Conservation (phyloP, 768 basidiomycete species). For the Calocybe gangraenosa region DNA sequence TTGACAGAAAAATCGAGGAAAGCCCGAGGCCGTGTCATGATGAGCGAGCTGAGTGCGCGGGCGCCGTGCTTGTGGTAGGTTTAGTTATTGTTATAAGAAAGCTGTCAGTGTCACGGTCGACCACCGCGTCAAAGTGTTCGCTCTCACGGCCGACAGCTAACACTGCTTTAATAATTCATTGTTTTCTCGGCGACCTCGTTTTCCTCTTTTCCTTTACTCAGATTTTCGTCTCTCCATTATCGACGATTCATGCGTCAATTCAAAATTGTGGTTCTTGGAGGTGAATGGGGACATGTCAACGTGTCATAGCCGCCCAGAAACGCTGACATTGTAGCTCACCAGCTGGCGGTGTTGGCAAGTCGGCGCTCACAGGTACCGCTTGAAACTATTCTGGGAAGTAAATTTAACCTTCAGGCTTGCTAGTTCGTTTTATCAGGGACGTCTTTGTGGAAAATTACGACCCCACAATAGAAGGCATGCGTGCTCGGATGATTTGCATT, state of each 20-base stretch:
- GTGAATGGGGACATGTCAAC: slow-evolving; percentile 32
- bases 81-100: slow-evolving; percentile 8
- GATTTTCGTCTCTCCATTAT: not conserved
- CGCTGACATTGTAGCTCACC: slow-evolving; percentile 9
- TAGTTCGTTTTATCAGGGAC: slow-evolving; percentile 70
- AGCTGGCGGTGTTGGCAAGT: slow-evolving; percentile 91
- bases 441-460: slow-evolving; percentile 76
- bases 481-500: slow-evolving; percentile 1
- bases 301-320: not conserved
- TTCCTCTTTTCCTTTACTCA: not conserved
- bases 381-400: not conserved
- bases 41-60: slow-evolving; percentile 1
- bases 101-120: slow-evolving; percentile 5
- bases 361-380: slow-evolving; percentile 61
- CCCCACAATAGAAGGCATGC: slow-evolving; percentile 80
- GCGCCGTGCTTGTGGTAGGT: slow-evolving; percentile 3
- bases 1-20: slow-evolving; percentile 66
- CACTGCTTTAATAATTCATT: slow-evolving; percentile 7
- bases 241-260: slow-evolving; percentile 53
- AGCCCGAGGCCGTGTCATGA: slow-evolving; percentile 55
- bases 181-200: not conserved
- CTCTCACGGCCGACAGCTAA: slow-evolving; percentile 17
- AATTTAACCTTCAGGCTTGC: slow-evolving; percentile 2
- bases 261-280: slow-evolving; percentile 78
- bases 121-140: slow-evolving; percentile 9